These are phyloP conservation scores for Aspergillus intermedius DNA, from an alignment of 2,329 filamentous ascomycete species.

Conservation along the genomic window DNA sequence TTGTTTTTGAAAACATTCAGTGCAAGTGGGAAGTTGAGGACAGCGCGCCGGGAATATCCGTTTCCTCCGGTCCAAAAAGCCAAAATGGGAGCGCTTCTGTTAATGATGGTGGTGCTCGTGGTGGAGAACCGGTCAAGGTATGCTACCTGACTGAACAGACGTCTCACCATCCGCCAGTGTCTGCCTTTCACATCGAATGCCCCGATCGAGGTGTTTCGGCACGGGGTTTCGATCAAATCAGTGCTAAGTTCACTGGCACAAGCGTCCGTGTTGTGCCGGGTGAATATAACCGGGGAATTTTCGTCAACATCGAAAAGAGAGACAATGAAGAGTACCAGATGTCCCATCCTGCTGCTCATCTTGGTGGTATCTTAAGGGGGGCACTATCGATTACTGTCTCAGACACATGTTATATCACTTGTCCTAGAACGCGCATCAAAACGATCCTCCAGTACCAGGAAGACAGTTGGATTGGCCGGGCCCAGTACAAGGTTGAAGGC, in stretches of 20 bases:
- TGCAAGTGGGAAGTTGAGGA: conserved; percentile 95
- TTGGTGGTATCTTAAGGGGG: conserved; percentile 81
- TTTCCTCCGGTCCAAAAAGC: conserved; percentile 25
- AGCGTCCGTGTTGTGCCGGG: conserved; percentile 87
- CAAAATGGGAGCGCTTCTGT: conserved; percentile 29
- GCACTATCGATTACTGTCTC: conserved; percentile 85
- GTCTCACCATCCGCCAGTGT: conserved; percentile 94
- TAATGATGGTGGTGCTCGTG: conserved; percentile 27
- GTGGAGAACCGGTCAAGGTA: conserved; percentile 59
- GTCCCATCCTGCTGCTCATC: conserved; percentile 86
- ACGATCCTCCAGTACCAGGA: conserved; percentile 88
- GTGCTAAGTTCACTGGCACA: conserved; percentile 95
- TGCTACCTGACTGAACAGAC: conserved; percentile 97
- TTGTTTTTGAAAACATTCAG: conserved; percentile 36
- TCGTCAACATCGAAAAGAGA: conserved; percentile 73
- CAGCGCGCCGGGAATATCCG: conserved; percentile 58
- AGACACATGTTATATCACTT: conserved; percentile 81
- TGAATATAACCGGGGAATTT: conserved; percentile 92
- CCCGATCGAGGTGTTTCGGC: conserved; percentile 84
- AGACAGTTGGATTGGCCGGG: conserved; percentile 87
- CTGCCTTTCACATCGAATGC: conserved; percentile 89
- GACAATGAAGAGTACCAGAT: conserved; percentile 89
- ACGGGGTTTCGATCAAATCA: conserved; percentile 89
- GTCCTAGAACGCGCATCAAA: conserved; percentile 84
- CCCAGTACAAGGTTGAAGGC: conserved; percentile 86